Evolutionary conservation across 2,329 filamentous ascomycete species (phyloP).

Genomic region (Fusarium virguliforme): DNA sequence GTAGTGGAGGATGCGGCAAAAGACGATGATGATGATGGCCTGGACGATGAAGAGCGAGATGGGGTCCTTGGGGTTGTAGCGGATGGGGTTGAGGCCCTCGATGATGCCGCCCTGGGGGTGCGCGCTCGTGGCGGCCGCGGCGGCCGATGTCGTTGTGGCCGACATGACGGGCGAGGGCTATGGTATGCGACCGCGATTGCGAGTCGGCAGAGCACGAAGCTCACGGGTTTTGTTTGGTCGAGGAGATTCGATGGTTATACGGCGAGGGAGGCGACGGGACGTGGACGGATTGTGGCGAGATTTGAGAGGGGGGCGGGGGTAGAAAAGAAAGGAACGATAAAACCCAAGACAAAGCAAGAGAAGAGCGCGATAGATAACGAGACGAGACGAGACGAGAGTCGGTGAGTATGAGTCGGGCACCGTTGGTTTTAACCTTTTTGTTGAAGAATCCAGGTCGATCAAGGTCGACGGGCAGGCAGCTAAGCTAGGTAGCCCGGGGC

Average conservation of each 20-base stretch:
- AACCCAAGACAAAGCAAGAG: background rate
- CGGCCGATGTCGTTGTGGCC: constrained; percentile 49
- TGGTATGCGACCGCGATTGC: constrained; percentile 9
- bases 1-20: constrained; percentile 75
- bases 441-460: constrained; percentile 6
- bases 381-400: constrained; percentile 8
- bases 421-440: constrained; percentile 16
- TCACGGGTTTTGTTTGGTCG: background rate
- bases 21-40: constrained; percentile 64
- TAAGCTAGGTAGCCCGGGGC: background rate
- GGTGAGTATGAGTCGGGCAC: constrained; percentile 12
- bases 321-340: background rate
- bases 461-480: constrained; percentile 7
- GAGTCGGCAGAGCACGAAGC: constrained; percentile 3
- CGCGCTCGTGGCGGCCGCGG: constrained; percentile 54
- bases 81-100: constrained; percentile 78
- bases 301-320: background rate
- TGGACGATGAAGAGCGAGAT: constrained; percentile 65
- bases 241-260: background rate
- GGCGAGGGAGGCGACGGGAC: constrained; percentile 8
- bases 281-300: background rate
- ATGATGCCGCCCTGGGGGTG: constrained; percentile 74
- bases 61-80: constrained; percentile 79
- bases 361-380: background rate
- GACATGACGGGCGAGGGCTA: constrained; percentile 36